These are phyloP conservation scores for Lentinula detonsa DNA, from an alignment of 768 basidiomycete species.

Conservation along the genomic window DNA sequence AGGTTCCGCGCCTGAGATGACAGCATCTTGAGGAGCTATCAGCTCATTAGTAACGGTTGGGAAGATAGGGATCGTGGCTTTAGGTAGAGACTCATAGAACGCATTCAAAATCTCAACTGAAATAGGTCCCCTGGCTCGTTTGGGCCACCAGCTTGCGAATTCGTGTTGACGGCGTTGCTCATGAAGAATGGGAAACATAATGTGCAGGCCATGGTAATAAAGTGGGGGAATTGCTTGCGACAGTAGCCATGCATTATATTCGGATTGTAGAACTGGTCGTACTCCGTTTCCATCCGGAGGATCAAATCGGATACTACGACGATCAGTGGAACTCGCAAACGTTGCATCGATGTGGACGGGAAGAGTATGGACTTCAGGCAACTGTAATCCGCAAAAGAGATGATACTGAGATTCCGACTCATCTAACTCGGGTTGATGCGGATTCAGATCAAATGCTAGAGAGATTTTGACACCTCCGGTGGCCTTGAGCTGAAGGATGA, in stretches of 20 bases:
- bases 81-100: constrained; percentile 10
- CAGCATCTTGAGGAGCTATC: constrained; percentile 9
- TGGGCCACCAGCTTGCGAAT: constrained; percentile 12
- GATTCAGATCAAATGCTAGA: constrained; percentile 7
- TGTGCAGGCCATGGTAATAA: constrained; percentile 10
- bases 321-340: constrained; percentile 16
- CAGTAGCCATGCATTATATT: constrained; percentile 18
- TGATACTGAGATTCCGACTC: neutral
- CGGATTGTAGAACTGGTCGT: constrained; percentile 10
- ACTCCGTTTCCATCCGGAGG: constrained; percentile 12
- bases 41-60: constrained; percentile 4
- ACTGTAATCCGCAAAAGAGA: constrained; percentile 16
- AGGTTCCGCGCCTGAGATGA: constrained; percentile 7
- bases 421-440: too few species aligned
- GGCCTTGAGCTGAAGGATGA: neutral
- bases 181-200: neutral
- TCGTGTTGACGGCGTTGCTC: neutral
- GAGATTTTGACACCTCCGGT: neutral
- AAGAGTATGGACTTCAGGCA: constrained; percentile 14
- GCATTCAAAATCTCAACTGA: constrained; percentile 9
- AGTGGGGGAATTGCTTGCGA: constrained; percentile 11
- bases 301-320: constrained; percentile 16
- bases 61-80: constrained; percentile 8
- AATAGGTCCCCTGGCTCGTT: constrained; percentile 7
- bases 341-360: constrained; percentile 15